A percentile compares a stretch with the other conserved stretches of the same genome.
phyloP scores from a whole-genome alignment of 306 rosid genomes.

The Sicyos edulis region DNA sequence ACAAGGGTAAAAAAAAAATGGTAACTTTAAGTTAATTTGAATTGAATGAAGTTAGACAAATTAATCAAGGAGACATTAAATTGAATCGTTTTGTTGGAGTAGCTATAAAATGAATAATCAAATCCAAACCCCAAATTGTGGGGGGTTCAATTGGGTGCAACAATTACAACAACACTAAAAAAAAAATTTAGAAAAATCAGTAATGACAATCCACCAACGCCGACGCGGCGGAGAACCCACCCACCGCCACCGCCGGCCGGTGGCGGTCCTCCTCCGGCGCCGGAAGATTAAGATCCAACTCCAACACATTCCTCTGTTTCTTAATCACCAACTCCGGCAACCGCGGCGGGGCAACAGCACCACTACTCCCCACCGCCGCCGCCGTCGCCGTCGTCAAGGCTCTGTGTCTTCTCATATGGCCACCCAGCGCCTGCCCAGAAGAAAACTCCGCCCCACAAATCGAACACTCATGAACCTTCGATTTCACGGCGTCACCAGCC shows the following conservation, averaged over 20 bases:
- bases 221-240: slow-evolving; percentile 61
- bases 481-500: slow-evolving; percentile 13
- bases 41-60: not conserved
- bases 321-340: slow-evolving; percentile 16
- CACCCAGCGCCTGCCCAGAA: slow-evolving; percentile 94
- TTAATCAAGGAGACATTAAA: not conserved
- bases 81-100: not conserved
- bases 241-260: slow-evolving; percentile 40
- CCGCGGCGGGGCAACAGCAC: not conserved
- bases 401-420: slow-evolving; percentile 91
- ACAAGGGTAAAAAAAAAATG: not conserved
- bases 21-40: not conserved
- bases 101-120: slow-evolving; percentile 11
- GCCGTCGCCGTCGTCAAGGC: slow-evolving; percentile 19
- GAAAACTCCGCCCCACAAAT: slow-evolving; percentile 72
- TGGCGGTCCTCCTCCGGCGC: slow-evolving; percentile 57
- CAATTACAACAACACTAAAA: not conserved
- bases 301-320: slow-evolving; percentile 39
- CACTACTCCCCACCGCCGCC: not conserved
- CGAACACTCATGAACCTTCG: slow-evolving; percentile 69
- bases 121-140: slow-evolving; percentile 7
- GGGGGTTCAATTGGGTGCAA: not conserved
- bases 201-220: slow-evolving; percentile 75
- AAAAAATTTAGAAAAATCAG: slow-evolving; percentile 24
- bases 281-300: slow-evolving; percentile 80